Evolutionary conservation across 306 rosid species (phyloP).

Genomic region (Rosa chinensis): DNA sequence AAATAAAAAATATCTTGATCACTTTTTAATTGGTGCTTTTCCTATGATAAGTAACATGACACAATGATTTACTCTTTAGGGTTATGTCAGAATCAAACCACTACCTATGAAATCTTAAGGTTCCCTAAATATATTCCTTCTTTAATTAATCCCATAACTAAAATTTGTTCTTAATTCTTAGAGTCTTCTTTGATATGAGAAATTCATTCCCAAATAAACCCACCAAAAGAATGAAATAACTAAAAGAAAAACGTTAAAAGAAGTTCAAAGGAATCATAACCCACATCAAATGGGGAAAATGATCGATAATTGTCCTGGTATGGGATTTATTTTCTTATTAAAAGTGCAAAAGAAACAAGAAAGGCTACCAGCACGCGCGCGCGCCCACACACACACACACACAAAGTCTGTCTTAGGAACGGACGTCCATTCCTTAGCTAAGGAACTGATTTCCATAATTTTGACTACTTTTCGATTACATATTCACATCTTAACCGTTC

Average conservation of each 20-base stretch:
- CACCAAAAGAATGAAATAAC: conserved; percentile 5
- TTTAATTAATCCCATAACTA: neutral
- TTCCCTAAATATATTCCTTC: neutral
- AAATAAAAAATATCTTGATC: neutral
- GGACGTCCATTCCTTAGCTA: no score
- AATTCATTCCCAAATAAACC: conserved; percentile 11
- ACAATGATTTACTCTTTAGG: neutral
- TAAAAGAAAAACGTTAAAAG: neutral
- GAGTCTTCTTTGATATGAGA: conserved; percentile 29
- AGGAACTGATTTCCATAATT: no score
- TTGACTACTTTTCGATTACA: no score
- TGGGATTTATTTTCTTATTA: conserved; percentile 6
- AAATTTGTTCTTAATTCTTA: conserved; percentile 22
- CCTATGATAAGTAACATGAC: neutral
- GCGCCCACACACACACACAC: no score
- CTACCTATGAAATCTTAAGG: neutral
- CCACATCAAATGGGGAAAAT: conserved; percentile 6
- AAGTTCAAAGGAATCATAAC: neutral
- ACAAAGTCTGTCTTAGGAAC: no score
- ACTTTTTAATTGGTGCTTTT: neutral
- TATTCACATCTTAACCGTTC: no score
- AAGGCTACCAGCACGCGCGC: conserved; percentile 12
- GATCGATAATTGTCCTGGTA: conserved; percentile 27
- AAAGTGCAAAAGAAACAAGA: neutral
- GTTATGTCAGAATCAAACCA: neutral